Evolutionary conservation across 2,329 filamentous ascomycete species (phyloP).

Genomic region (Plenodomus lindquistii): DNA sequence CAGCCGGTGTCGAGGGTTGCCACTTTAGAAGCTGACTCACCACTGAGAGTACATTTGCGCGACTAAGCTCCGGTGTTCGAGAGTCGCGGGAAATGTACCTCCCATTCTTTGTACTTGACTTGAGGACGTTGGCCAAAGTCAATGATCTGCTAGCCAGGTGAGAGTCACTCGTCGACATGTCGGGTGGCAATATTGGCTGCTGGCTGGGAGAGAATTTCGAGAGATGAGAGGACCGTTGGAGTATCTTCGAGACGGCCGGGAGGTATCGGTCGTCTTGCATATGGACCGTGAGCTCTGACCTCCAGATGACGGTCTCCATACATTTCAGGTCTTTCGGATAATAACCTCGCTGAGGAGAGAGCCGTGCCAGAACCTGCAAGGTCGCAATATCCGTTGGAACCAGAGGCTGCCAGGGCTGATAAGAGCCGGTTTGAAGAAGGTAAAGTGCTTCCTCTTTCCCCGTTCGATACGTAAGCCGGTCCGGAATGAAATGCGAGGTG

Average conservation of each 20-base stretch:
- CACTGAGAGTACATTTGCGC: slow-evolving; percentile 13
- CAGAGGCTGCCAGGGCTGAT: slow-evolving; percentile 45
- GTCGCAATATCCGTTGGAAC: not conserved
- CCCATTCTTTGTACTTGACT: not conserved
- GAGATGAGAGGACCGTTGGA: slow-evolving; percentile 12
- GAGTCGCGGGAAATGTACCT: slow-evolving; percentile 20
- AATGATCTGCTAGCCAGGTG: slow-evolving; percentile 19
- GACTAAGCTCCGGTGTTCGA: not conserved
- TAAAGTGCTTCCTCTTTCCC: slow-evolving; percentile 64
- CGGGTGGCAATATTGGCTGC: not conserved
- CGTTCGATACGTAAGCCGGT: slow-evolving; percentile 61
- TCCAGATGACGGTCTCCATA: slow-evolving; percentile 42
- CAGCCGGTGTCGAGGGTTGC: slow-evolving; percentile 7
- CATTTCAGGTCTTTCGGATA: slow-evolving; percentile 29
- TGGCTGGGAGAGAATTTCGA: slow-evolving; percentile 6
- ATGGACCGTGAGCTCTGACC: slow-evolving; percentile 17
- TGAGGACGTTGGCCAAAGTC: not conserved
- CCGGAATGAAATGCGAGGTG: slow-evolving; percentile 62
- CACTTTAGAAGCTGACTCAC: slow-evolving; percentile 16
- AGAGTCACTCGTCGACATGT: not conserved
- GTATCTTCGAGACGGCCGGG: slow-evolving; percentile 16
- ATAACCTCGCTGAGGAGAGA: slow-evolving; percentile 44
- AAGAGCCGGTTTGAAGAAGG: slow-evolving; percentile 54
- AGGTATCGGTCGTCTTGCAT: slow-evolving; percentile 41
- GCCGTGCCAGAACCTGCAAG: slow-evolving; percentile 30